Evolutionary conservation across 345 rosid genomes (phyloP).

Genomic region (Schrenkiella parvula): DNA sequence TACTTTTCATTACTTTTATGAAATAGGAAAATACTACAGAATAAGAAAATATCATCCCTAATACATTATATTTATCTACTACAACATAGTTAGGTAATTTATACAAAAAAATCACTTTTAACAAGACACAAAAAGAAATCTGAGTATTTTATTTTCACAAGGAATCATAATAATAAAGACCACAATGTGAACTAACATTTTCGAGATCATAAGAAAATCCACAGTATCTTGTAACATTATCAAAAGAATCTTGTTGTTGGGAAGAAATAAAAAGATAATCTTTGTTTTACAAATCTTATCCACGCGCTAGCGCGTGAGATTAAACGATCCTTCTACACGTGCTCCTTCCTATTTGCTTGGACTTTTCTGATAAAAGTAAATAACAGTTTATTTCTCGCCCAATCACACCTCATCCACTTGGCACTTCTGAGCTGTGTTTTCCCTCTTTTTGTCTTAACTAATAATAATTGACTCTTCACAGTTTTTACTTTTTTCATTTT

Average conservation of each 20-base stretch:
- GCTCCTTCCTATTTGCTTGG: not conserved
- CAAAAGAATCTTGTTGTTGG: conserved; percentile 21
- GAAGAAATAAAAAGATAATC: conserved; percentile 3
- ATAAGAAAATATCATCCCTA: not conserved
- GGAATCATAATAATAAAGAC: not conserved
- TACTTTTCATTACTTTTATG: too few species aligned
- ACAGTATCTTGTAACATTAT: not conserved
- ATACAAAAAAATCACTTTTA: not conserved
- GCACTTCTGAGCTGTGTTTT: conserved; percentile 18
- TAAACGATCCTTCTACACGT: not conserved
- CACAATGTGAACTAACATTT: not conserved
- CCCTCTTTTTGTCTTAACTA: conserved; percentile 14
- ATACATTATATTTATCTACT: not conserved
- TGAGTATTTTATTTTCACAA: not conserved
- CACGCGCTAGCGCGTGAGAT: conserved; percentile 18
- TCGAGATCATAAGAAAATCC: not conserved
- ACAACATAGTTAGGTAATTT: not conserved
- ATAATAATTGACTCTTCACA: not conserved
- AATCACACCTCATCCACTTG: conserved; percentile 15
- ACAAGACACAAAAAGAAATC: not conserved
- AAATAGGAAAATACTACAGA: too few species aligned
- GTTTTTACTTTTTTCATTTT: not conserved
- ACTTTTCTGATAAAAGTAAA: not conserved
- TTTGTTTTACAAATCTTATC: conserved; percentile 12
- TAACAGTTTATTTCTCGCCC: not conserved